phyloP scores from a whole-genome alignment of 257 asterid species.

The Solanum arcanum region DNA sequence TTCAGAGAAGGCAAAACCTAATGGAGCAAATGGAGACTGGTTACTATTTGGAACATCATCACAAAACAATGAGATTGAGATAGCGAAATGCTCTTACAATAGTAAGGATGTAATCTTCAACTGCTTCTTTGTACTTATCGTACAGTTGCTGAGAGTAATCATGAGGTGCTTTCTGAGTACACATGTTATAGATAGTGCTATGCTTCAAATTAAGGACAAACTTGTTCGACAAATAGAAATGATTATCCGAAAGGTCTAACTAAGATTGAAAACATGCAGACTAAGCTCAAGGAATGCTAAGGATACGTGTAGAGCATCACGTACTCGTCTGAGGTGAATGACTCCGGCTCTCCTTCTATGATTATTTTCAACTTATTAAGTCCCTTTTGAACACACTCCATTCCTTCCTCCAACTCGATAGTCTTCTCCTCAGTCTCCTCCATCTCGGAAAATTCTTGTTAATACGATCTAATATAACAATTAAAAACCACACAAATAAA shows the following conservation, averaged over 20 bases:
- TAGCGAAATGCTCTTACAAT: constrained; percentile 13
- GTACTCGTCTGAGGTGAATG: constrained; percentile 32
- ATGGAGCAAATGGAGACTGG: not conserved
- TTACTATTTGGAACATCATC: not conserved
- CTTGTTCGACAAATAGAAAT: not conserved
- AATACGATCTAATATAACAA: not conserved
- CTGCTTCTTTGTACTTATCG: constrained; percentile 26
- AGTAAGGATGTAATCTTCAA: constrained; percentile 23
- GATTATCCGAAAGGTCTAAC: not conserved
- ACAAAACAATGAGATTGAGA: not conserved
- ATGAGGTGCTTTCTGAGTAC: constrained; percentile 26
- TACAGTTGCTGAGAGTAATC: constrained; percentile 34
- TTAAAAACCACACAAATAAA: not conserved
- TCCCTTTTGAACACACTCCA: constrained; percentile 32
- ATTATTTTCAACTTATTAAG: constrained; percentile 31
- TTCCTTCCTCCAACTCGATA: constrained; percentile 29
- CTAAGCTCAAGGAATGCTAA: not conserved
- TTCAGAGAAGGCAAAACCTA: constrained; percentile 38
- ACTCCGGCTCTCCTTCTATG: constrained; percentile 17
- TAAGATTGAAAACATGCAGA: not conserved
- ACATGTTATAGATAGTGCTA: constrained; percentile 34
- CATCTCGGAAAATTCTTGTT: not conserved
- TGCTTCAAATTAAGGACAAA: constrained; percentile 14
- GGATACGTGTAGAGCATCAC: constrained; percentile 47
- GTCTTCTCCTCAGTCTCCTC: not conserved